Conservation (phyloP, 2,329 filamentous ascomycete genomes). For the Colletotrichum spaethianum region DNA sequence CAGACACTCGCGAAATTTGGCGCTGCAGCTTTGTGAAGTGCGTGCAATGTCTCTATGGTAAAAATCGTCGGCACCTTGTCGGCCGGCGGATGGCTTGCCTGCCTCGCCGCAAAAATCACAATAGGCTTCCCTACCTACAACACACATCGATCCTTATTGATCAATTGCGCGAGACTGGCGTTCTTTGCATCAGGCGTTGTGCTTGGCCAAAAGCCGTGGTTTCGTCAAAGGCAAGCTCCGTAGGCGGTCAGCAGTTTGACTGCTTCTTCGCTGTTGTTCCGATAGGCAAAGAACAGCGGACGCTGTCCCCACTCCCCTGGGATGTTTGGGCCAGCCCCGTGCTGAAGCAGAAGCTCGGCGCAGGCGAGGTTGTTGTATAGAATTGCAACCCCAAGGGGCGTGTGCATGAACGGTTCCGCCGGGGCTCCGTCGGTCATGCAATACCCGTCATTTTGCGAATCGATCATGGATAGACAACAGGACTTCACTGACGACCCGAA, state of each 20-base stretch:
- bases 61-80: not conserved
- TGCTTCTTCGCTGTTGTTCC: constrained; percentile 14
- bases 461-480: constrained; percentile 2
- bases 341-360: constrained; percentile 7
- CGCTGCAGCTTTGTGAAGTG: not conserved
- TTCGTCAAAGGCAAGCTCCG: constrained; percentile 11
- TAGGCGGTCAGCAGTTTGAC: constrained; percentile 1
- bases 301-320: constrained; percentile 2
- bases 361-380: constrained; percentile 15
- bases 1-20: not conserved
- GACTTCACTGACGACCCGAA: constrained; percentile 1
- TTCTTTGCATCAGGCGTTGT: not conserved
- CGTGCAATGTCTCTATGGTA: not conserved
- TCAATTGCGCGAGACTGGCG: not conserved
- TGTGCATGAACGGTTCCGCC: constrained; percentile 2
- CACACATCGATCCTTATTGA: not conserved
- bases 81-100: not conserved
- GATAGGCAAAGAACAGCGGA: constrained; percentile 7
- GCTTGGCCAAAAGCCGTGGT: not conserved
- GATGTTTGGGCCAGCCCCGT: constrained; percentile 5
- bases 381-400: not conserved
- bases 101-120: not conserved
- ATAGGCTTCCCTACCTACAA: not conserved
- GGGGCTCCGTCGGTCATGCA: not conserved
- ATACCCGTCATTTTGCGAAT: constrained; percentile 1